Evolutionary conservation across 257 asterid species (phyloP).

Genomic region (Solanum sejunctum): DNA sequence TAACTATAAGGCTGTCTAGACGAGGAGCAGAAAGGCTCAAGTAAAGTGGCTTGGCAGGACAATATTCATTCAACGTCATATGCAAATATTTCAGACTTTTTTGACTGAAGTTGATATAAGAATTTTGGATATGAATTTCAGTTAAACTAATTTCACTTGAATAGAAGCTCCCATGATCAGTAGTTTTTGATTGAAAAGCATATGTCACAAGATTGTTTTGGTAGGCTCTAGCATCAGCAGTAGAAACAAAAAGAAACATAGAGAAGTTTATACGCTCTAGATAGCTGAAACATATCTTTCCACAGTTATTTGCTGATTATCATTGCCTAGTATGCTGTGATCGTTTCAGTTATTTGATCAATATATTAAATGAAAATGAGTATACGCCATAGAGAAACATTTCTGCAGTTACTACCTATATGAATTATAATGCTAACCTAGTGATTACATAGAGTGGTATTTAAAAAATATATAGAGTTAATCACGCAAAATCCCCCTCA

Average conservation of each 20-base stretch:
- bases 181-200: background rate
- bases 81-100: background rate
- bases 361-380: background rate
- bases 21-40: background rate
- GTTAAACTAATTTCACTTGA: background rate
- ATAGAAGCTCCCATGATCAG: background rate
- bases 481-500: background rate
- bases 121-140: background rate
- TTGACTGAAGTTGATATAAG: background rate
- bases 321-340: background rate
- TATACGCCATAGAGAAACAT: too few relatives aligned
- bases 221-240: background rate
- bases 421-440: background rate
- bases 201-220: background rate
- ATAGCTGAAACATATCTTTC: background rate
- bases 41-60: background rate
- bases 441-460: background rate
- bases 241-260: background rate
- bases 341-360: background rate
- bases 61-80: background rate
- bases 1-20: background rate
- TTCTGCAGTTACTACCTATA: background rate
- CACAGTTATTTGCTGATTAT: background rate
- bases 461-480: background rate
- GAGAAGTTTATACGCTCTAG: background rate